A percentile compares a stretch with the other conserved stretches of the same genome.
phyloP scores from a whole-genome alignment of 805 yeast genomes.

The Blastobotrys parvus region DNA sequence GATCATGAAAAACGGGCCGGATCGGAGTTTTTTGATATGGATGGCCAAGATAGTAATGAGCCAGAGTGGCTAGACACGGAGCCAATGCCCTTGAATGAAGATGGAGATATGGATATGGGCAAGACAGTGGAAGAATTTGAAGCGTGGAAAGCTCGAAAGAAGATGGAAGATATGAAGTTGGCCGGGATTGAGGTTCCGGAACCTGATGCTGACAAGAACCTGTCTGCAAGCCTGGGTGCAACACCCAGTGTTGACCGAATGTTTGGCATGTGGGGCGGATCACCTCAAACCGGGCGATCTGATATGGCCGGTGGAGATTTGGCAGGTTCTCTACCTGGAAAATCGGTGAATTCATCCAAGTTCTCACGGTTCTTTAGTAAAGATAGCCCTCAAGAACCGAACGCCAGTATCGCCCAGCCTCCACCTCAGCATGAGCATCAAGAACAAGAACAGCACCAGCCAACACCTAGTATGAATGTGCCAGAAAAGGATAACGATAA shows the following conservation, averaged over 20 bases:
- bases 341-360: slow-evolving; percentile 7
- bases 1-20: background rate
- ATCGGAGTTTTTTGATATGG: background rate
- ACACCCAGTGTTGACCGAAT: slow-evolving; percentile 14
- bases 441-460: slow-evolving; percentile 1
- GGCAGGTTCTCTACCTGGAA: background rate
- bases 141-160: slow-evolving; percentile 26
- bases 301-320: slow-evolving; percentile 6
- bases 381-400: slow-evolving; percentile 2
- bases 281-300: background rate
- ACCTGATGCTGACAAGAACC: background rate
- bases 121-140: slow-evolving; percentile 25
- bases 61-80: slow-evolving; percentile 11
- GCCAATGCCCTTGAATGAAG: slow-evolving; percentile 1
- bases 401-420: background rate
- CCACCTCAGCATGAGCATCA: background rate
- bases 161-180: slow-evolving; percentile 16
- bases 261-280: slow-evolving; percentile 10
- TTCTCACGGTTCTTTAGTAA: slow-evolving; percentile 16
- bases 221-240: background rate
- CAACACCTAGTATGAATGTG: no score
- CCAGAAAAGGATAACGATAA: slow-evolving; percentile 13
- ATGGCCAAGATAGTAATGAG: slow-evolving; percentile 6
- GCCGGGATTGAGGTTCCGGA: slow-evolving; percentile 11
- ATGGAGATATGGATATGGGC: slow-evolving; percentile 2